Evolutionary conservation across 192 early-diverging fungal species (phyloP).

Genomic region (Allomyces javanicus): DNA sequence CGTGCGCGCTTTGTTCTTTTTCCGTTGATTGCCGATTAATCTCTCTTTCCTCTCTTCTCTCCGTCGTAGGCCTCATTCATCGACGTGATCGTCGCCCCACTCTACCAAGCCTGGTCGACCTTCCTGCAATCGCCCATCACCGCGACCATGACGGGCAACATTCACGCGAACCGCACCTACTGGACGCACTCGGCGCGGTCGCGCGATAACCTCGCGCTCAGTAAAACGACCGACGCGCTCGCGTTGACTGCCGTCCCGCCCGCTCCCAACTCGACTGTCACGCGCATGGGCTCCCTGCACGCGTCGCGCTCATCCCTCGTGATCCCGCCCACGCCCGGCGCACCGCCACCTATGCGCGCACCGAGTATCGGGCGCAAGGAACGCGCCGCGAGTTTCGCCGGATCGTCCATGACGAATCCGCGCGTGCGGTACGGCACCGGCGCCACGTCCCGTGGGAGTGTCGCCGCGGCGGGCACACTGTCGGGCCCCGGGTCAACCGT

Average conservation of each 20-base stretch:
- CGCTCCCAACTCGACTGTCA: not conserved
- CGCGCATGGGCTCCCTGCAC: not conserved
- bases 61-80: slow-evolving; percentile 18
- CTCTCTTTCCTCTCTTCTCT: not conserved
- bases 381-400: not conserved
- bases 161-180: slow-evolving; percentile 18
- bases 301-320: too few relatives aligned
- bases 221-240: not conserved
- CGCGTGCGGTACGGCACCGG: too few relatives aligned
- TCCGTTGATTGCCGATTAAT: not conserved
- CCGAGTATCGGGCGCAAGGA: not conserved
- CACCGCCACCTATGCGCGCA: not conserved
- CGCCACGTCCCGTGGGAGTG: too few relatives aligned
- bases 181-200: slow-evolving; percentile 10
- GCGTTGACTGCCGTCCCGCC: not conserved
- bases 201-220: not conserved
- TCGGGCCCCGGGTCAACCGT: not conserved
- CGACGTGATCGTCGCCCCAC: slow-evolving; percentile 28
- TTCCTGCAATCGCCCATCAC: slow-evolving; percentile 23
- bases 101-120: slow-evolving; percentile 27
- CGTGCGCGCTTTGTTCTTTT: not conserved
- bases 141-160: slow-evolving; percentile 20
- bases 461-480: not conserved
- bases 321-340: not conserved
- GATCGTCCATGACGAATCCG: too few relatives aligned